Percentiles rank a stretch among this genome's conserved stretches.
Conservation (phyloP, 495 filamentous ascomycete genomes). For the Viridothelium virens region DNA sequence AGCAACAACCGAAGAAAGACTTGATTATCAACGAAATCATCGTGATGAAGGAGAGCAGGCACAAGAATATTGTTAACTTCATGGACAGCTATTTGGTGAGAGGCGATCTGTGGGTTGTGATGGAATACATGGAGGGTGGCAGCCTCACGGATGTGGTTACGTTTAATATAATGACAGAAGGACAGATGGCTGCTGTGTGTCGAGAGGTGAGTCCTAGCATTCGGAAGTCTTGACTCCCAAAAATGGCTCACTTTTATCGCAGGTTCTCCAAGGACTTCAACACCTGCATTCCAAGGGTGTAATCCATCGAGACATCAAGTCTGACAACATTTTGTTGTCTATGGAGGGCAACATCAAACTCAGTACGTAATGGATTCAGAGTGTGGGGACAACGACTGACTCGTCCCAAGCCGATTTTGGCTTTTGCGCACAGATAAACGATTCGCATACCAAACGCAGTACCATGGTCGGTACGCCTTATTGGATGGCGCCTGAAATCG, state of each 20-base stretch:
- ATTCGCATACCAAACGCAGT: slow-evolving; percentile 90
- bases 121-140: slow-evolving; percentile 99
- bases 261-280: slow-evolving; percentile 84
- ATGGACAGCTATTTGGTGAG: slow-evolving; percentile 88
- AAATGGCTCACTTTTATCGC: slow-evolving; percentile 14
- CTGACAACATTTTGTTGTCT: slow-evolving; percentile 93
- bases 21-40: slow-evolving; percentile 98
- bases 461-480: slow-evolving; percentile 99
- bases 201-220: slow-evolving; percentile 55
- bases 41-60: slow-evolving; percentile 98
- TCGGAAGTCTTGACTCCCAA: neutral
- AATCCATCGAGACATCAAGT: slow-evolving; percentile 98
- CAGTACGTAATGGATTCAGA: slow-evolving; percentile 52
- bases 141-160: slow-evolving; percentile 97
- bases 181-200: slow-evolving; percentile 92
- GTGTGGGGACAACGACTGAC: neutral
- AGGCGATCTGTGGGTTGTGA: slow-evolving; percentile 94
- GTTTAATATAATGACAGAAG: slow-evolving; percentile 97
- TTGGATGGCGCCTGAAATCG: slow-evolving; percentile 99
- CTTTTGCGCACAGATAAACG: slow-evolving; percentile 98
- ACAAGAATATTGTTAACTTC: slow-evolving; percentile 98
- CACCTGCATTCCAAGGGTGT: slow-evolving; percentile 96
- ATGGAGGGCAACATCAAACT: slow-evolving; percentile 95
- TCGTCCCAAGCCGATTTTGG: slow-evolving; percentile 79
- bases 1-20: slow-evolving; percentile 97